phyloP scores from a whole-genome alignment of 257 asterid species.

The Nicotiana noctiflora region DNA sequence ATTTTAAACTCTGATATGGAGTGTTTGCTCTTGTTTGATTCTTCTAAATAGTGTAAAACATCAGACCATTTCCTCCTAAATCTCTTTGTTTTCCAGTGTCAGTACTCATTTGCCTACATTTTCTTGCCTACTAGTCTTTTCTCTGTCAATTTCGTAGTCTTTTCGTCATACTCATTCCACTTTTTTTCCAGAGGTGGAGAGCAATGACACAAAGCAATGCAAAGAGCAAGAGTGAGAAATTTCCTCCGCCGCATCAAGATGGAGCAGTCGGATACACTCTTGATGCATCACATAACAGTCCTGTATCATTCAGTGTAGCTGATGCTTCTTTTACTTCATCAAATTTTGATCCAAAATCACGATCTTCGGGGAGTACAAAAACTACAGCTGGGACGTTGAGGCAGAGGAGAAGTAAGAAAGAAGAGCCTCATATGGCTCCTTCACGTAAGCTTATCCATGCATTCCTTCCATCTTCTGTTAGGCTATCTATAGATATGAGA shows the following conservation, averaged over 20 bases:
- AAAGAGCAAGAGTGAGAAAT: slow-evolving; percentile 77
- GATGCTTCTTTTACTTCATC: slow-evolving; percentile 40
- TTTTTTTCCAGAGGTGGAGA: slow-evolving; percentile 59
- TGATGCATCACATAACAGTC: slow-evolving; percentile 33
- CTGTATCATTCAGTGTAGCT: slow-evolving; percentile 36
- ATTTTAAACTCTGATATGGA: neutral
- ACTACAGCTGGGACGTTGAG: slow-evolving; percentile 32
- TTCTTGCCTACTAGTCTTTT: neutral
- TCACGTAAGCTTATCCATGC: slow-evolving; percentile 43
- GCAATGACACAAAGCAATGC: slow-evolving; percentile 43
- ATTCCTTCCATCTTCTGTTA: slow-evolving; percentile 52
- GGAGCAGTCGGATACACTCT: slow-evolving; percentile 58
- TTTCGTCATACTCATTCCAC: neutral
- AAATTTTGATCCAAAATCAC: slow-evolving; percentile 36
- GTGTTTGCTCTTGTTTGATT: neutral
- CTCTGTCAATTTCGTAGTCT: neutral
- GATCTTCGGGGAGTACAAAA: slow-evolving; percentile 25
- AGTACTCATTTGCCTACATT: neutral
- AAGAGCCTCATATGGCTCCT: slow-evolving; percentile 45
- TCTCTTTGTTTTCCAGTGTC: neutral
- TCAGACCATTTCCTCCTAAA: neutral
- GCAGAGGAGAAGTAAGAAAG: slow-evolving; percentile 36
- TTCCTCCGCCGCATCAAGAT: slow-evolving; percentile 92
- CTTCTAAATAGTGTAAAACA: neutral
- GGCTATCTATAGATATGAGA: slow-evolving; percentile 58